Conservation (phyloP, 371 early-diverging fungal genomes). For the Mortierella sp. region DNA sequence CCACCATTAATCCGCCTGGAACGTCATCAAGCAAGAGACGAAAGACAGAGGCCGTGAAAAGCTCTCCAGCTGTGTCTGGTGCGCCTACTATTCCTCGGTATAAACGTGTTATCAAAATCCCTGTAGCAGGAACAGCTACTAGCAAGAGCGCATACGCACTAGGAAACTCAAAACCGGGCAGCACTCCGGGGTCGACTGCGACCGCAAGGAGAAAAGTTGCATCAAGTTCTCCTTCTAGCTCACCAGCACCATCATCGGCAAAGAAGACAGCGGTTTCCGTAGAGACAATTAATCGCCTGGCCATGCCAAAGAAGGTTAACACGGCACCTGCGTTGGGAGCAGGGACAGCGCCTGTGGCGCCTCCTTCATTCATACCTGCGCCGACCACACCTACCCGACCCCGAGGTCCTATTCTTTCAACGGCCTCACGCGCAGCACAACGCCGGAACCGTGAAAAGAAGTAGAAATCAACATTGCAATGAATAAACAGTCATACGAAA, state of each 20-base stretch:
- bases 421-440: conserved; percentile 55
- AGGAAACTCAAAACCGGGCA: too few species aligned
- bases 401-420: conserved; percentile 49
- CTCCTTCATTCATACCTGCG: conserved; percentile 19
- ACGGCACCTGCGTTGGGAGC: conserved; percentile 31
- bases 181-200: not conserved
- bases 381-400: conserved; percentile 38
- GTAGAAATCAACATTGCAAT: conserved; percentile 1
- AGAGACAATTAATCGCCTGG: conserved; percentile 51
- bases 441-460: conserved; percentile 37
- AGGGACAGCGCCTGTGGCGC: conserved; percentile 24
- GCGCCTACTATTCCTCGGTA: conserved; percentile 20
- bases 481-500: conserved; percentile 4
- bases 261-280: conserved; percentile 26
- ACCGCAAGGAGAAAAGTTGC: conserved; percentile 14
- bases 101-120: conserved; percentile 47
- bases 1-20: conserved; percentile 25
- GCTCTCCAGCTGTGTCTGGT: conserved; percentile 10
- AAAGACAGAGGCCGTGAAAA: conserved; percentile 21
- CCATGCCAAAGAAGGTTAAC: conserved; percentile 51
- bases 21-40: conserved; percentile 33
- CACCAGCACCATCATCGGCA: conserved; percentile 32
- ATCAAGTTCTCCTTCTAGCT: conserved; percentile 17
- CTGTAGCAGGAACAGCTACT: conserved; percentile 8
- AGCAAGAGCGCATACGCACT: not conserved